phyloP scores from a whole-genome alignment of 768 basidiomycete genomes.

The Leccinellum albellum region DNA sequence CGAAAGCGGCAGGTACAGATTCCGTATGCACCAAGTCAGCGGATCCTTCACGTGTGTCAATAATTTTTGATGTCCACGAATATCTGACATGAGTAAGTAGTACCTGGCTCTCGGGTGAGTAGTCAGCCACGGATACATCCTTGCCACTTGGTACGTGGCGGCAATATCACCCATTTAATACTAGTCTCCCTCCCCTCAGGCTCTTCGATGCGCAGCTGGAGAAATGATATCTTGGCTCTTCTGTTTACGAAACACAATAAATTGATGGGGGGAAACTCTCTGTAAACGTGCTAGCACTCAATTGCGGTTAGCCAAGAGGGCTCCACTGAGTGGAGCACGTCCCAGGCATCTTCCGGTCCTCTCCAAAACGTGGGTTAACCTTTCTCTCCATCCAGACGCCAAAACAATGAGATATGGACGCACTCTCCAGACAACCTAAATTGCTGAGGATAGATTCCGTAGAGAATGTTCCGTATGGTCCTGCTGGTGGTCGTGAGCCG shows the following conservation, averaged over 20 bases:
- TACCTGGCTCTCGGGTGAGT: conserved; percentile 2
- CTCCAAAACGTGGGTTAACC: conserved; percentile 24
- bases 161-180: conserved; percentile 19
- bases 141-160: conserved; percentile 16
- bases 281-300: not conserved
- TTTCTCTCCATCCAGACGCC: conserved; percentile 4
- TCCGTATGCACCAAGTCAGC: conserved; percentile 10
- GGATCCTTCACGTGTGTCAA: conserved; percentile 10
- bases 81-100: conserved; percentile 9
- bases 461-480: not conserved
- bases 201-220: conserved; percentile 8
- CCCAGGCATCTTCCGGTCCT: not conserved
- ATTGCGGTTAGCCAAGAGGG: not conserved
- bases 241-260: conserved; percentile 16
- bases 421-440: not conserved
- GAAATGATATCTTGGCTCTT: conserved; percentile 8
- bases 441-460: not conserved
- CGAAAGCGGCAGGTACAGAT: conserved; percentile 2
- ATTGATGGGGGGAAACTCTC: not conserved
- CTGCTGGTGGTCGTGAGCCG: not conserved
- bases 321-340: not conserved
- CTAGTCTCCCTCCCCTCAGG: not conserved
- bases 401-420: not conserved
- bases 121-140: not conserved
- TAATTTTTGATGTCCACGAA: conserved; percentile 12